A percentile compares a stretch with the other conserved stretches of the same genome.
These are phyloP conservation scores for Paramecium sonneborni DNA, from an alignment of 73 alveolate genomes.

Conservation along the genomic window DNA sequence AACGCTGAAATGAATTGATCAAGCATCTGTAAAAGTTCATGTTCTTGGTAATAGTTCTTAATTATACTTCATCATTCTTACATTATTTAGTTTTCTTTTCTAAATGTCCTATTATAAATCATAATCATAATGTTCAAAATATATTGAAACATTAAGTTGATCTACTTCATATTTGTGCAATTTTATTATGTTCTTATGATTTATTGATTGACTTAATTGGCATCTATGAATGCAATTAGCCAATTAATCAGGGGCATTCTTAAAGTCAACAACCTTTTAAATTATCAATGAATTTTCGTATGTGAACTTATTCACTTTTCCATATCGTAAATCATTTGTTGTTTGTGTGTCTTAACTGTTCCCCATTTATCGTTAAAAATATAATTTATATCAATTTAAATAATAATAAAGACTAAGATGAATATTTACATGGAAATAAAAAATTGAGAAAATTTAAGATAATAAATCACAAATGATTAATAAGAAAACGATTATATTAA, in stretches of 20 bases:
- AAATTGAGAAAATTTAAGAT: too few species aligned
- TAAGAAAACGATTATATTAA: too few species aligned
- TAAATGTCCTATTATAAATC: background rate
- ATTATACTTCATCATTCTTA: background rate
- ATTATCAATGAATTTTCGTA: background rate
- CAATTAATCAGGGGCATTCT: background rate
- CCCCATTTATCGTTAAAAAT: slow-evolving; percentile 17
- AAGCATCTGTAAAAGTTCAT: background rate
- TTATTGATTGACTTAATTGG: background rate
- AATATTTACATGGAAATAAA: background rate
- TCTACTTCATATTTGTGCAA: background rate
- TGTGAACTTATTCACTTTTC: background rate
- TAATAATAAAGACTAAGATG: background rate
- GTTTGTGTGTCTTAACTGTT: background rate
- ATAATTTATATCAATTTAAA: background rate
- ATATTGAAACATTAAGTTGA: background rate
- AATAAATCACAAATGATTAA: too few species aligned
- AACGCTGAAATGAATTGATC: background rate
- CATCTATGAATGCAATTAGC: background rate
- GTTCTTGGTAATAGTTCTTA: background rate
- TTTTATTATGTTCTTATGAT: background rate
- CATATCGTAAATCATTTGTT: background rate
- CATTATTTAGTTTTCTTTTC: background rate
- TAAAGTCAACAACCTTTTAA: background rate
- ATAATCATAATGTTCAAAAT: background rate